Evolutionary conservation across 2,329 filamentous ascomycete genomes (phyloP).

Genomic region (Thielaviopsis euricoi): DNA sequence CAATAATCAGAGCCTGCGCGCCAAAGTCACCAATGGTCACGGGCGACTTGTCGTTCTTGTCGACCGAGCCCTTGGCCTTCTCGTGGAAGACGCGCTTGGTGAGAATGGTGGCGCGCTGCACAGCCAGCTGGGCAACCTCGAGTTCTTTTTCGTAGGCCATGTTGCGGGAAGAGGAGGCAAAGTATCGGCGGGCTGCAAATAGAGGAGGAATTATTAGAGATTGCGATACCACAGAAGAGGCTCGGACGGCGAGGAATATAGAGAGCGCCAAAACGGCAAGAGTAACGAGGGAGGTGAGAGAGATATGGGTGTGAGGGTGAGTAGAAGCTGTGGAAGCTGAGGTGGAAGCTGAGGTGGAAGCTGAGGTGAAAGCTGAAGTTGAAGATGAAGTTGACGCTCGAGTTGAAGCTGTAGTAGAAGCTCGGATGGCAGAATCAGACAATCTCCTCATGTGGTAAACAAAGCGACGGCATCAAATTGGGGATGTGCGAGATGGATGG

Average conservation of each 20-base stretch:
- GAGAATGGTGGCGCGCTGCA: conserved; percentile 53
- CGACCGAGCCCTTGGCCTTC: conserved; percentile 75
- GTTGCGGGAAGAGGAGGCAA: conserved; percentile 4
- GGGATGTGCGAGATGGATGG: too few species aligned
- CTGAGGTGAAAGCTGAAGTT: background rate
- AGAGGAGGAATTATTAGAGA: conserved; percentile 5
- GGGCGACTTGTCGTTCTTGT: conserved; percentile 89
- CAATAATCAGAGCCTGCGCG: conserved; percentile 90
- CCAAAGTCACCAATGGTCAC: conserved; percentile 98
- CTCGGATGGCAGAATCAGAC: too few species aligned
- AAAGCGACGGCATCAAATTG: too few species aligned
- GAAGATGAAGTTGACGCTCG: too few species aligned
- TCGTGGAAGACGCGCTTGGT: conserved; percentile 47
- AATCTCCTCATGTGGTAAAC: background rate
- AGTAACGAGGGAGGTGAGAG: background rate
- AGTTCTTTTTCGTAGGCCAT: conserved; percentile 46
- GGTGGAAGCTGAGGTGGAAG: background rate
- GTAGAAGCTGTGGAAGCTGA: too few species aligned
- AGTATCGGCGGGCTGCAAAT: background rate
- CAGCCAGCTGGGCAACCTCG: conserved; percentile 69
- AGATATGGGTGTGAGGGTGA: background rate
- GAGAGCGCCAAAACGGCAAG: background rate
- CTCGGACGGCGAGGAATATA: background rate
- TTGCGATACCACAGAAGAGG: background rate
- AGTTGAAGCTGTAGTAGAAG: background rate